Evolutionary conservation across 139 green algal species (phyloP), one percentile per base, ranked within the genome.

Genomic region (Diplosphaera chodatii): DNA sequence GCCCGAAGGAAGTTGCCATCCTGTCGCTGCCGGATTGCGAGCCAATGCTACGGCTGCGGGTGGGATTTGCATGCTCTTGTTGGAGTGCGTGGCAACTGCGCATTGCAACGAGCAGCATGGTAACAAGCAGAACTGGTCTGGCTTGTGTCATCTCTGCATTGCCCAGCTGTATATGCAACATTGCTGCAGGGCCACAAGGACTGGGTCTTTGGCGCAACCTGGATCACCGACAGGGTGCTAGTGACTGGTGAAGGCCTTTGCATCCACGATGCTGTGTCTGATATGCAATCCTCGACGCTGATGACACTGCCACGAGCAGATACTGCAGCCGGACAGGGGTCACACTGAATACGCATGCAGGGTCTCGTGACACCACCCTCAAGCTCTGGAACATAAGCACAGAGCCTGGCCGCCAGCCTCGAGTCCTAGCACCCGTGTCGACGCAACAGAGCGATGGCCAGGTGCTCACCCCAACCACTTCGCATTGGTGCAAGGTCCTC

Each of bases 151-250:
- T 48, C 37, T 48, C 37, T 48, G 37, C 37, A 48, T 48, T 48
- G 37, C 37, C 6, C 37, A 48, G 6, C 37, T 10, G 37, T 10
- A 48, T 48, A 48, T 48, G 8, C 37, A 20, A 20, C 37, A 20
- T 48, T 6, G 37, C 37, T 34, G 37, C 69, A 86, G 76, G 88
- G 84, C 5, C 88, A 93, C 70, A 29, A 55, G 37, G 88, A 93
- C 74, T 93, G 88, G 87, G 63, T 93, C 30, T 93, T 93, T 85
- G 88, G 82, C 16, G 15, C 79, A 1, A 74, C 79, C 1, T 93
- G 87, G 87, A 30, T 93, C 3, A 83, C 71, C 21, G 85, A 88
- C 40, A 62, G 70, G 5, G 81, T 86, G 41, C 16, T 91, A 29
- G 84, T 85, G 20, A 89, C 84, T 66, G 87, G 74, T 78, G 27